Evolutionary conservation across 805 yeast species (phyloP), one percentile per base, ranked within the genome.

Genomic region (Groenewaldozyma salmanticensis): DNA sequence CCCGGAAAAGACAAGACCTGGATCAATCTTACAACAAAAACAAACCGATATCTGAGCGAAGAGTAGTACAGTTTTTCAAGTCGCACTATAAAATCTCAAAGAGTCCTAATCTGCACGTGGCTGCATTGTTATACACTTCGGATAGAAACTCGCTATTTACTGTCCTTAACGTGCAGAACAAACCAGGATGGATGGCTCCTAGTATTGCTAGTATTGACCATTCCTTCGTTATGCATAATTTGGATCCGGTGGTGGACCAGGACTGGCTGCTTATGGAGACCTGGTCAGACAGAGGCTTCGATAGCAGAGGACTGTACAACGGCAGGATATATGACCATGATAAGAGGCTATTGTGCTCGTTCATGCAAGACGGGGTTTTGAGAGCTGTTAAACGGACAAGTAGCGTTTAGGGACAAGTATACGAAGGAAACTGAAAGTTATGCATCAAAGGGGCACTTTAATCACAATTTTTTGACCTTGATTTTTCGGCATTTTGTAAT

Each of bases 101-200:
- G n/a, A 24, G 40, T 38, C 42, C 47, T 16, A 53, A 57, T 44
- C 38, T 57, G 17, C 57, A 51, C 27, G 52, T 57, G n/a, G 54
- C 61, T 1, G 54, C 58, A n/a, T 34, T 57, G 36, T 37, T 57
- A 21, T 57, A 55, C 37, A 48, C 55, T n/a, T 57, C 61, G 3
- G 62, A 57, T 29, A 44, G 61, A 18, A 57, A 57, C 50, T 57
- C 62, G 41, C 47, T 57, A 36, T 57, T 57, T 42, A 57, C 61
- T 4, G 38, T 58, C 6, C 29, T 53, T 35, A 55, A 55, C 24
- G 41, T 57, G 27, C 55, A 48, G 42, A 52, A 55, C 32, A 35
- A 45, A 15, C 29, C 27, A 16, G n/a, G n/a, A n/a, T 18, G 42
- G n/a, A 13, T 16, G 31, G 37, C 53, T 31, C 27, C 38, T 20